phyloP scores from a whole-genome alignment of 2,329 filamentous ascomycete species.

The Arthrocladium fulminans region DNA sequence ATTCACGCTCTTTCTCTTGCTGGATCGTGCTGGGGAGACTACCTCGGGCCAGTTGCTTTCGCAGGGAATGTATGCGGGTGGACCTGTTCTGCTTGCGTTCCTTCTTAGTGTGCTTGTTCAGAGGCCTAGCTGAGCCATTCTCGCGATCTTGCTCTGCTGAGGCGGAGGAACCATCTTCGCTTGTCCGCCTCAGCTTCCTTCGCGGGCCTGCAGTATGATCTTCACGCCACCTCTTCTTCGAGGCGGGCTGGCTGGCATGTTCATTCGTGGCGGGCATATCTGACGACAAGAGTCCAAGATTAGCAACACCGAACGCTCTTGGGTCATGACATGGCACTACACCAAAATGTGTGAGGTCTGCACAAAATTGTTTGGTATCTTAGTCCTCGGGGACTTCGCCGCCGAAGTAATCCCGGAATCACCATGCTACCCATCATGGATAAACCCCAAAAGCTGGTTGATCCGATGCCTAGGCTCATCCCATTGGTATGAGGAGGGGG shows the following conservation, averaged over 20 bases:
- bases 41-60: conserved; percentile 23
- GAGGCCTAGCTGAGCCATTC: neutral
- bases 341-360: too few relatives aligned
- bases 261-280: neutral
- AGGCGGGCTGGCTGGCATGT: neutral
- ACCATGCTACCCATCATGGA: neutral
- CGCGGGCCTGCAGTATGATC: neutral
- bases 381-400: neutral
- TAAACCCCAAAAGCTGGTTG: neutral
- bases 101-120: conserved; percentile 15
- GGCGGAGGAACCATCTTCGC: neutral
- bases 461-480: neutral
- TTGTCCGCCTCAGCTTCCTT: neutral
- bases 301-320: too few relatives aligned
- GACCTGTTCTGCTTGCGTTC: conserved; percentile 20
- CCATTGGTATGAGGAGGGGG: too few relatives aligned
- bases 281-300: neutral
- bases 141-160: neutral
- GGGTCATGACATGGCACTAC: neutral
- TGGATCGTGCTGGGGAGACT: conserved; percentile 48
- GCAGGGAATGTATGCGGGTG: conserved; percentile 22
- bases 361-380: too few relatives aligned
- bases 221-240: conserved; percentile 3
- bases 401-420: neutral
- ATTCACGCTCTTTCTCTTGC: conserved; percentile 51